phyloP scores from a whole-genome alignment of 768 basidiomycete genomes.

The Boletus patriciae region DNA sequence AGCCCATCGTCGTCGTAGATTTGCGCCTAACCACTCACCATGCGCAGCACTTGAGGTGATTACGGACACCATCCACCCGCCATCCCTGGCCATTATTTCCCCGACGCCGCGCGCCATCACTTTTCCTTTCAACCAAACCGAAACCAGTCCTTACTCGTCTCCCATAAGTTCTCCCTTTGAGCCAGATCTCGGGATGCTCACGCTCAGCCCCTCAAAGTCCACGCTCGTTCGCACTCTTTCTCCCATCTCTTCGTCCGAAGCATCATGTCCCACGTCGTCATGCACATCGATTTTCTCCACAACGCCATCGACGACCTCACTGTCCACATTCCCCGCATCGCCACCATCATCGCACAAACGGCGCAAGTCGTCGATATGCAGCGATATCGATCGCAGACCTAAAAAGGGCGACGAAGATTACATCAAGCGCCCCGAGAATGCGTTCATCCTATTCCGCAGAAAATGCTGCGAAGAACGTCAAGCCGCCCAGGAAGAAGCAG shows the following conservation, averaged over 20 bases:
- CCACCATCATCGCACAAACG: slow-evolving; percentile 47
- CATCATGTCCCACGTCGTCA: slow-evolving; percentile 34
- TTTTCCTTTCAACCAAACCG: slow-evolving; percentile 40
- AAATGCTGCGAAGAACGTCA: slow-evolving; percentile 75
- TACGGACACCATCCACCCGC: slow-evolving; percentile 58
- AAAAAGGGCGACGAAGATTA: slow-evolving; percentile 78
- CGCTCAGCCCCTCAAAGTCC: slow-evolving; percentile 44
- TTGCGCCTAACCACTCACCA: slow-evolving; percentile 16
- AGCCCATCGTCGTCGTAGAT: slow-evolving; percentile 2
- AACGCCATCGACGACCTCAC: slow-evolving; percentile 35
- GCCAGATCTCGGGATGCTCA: slow-evolving; percentile 54
- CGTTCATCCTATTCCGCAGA: slow-evolving; percentile 81
- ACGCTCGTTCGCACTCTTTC: slow-evolving; percentile 42
- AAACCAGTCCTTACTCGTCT: slow-evolving; percentile 62
- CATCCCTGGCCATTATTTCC: slow-evolving; percentile 55
- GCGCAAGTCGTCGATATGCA: slow-evolving; percentile 50
- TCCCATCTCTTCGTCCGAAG: slow-evolving; percentile 36
- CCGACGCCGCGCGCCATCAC: slow-evolving; percentile 58
- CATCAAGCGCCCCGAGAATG: slow-evolving; percentile 81
- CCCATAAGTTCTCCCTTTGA: slow-evolving; percentile 73
- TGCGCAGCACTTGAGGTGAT: slow-evolving; percentile 70
- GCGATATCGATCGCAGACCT: slow-evolving; percentile 49
- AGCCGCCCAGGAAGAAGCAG: slow-evolving; percentile 50
- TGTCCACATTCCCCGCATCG: slow-evolving; percentile 34
- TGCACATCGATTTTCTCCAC: slow-evolving; percentile 43